These are phyloP conservation scores for Ceratorhiza oryzae-sativae DNA, from an alignment of 1,284 basidiomycete species.

Conservation along the genomic window DNA sequence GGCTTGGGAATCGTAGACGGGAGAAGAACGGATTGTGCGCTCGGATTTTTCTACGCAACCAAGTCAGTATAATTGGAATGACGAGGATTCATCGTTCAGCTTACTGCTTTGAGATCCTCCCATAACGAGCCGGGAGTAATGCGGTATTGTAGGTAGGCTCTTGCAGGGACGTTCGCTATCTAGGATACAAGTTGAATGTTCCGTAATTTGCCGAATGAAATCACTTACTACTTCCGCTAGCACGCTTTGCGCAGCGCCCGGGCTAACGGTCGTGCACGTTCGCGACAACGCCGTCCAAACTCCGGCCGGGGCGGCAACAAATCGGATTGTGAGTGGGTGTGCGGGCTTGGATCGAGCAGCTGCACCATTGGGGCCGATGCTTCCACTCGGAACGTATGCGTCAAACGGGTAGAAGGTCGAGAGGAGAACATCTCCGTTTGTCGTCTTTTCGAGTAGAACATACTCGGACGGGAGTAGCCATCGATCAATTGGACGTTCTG, in stretches of 20 bases:
- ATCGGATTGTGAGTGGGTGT: constrained; percentile 30
- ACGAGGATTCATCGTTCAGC: not conserved
- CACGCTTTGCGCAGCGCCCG: not conserved
- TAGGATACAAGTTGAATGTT: not conserved
- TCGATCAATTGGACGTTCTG: constrained; percentile 32
- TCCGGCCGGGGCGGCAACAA: constrained; percentile 14
- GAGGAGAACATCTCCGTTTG: constrained; percentile 30
- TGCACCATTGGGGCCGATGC: not conserved
- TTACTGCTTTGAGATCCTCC: constrained; percentile 30
- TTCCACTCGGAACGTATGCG: constrained; percentile 24
- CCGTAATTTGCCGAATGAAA: not conserved
- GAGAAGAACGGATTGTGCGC: constrained; percentile 25
- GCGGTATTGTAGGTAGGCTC: constrained; percentile 30
- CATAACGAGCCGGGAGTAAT: constrained; percentile 30
- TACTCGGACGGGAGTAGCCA: constrained; percentile 36
- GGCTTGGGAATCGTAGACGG: constrained; percentile 3
- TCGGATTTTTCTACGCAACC: constrained; percentile 16
- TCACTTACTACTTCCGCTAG: constrained; percentile 25
- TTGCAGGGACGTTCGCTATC: constrained; percentile 22
- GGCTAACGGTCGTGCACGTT: constrained; percentile 25
- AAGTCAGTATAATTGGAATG: not conserved
- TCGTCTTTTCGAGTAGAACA: constrained; percentile 14
- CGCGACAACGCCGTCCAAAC: constrained; percentile 28
- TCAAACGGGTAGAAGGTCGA: constrained; percentile 38
- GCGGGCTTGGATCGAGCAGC: constrained; percentile 30